phyloP scores from a whole-genome alignment of 2,329 filamentous ascomycete species.

The Trichoderma citrinoviride region DNA sequence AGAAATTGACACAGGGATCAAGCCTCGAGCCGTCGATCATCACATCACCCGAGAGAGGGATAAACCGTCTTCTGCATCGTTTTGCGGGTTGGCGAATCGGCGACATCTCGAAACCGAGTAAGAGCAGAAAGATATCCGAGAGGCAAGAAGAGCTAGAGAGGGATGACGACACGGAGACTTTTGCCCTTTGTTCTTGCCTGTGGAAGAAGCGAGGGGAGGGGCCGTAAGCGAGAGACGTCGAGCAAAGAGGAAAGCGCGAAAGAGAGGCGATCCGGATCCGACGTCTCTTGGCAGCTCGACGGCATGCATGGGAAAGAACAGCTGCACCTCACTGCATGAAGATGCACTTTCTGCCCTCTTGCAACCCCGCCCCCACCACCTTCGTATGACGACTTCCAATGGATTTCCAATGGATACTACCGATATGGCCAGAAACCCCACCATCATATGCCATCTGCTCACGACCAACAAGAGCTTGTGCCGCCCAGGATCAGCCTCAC shows the following conservation, averaged over 20 bases:
- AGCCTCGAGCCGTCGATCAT: neutral
- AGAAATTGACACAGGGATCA: conserved; percentile 11
- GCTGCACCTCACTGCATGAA: conserved; percentile 6
- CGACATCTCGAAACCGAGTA: neutral
- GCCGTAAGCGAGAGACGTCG: neutral
- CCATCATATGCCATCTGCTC: conserved; percentile 20
- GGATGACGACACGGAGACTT: neutral
- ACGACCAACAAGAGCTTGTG: conserved; percentile 15
- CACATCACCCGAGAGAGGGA: neutral
- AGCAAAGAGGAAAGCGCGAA: neutral
- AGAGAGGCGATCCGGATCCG: neutral
- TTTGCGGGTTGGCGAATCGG: neutral
- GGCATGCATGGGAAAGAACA: neutral
- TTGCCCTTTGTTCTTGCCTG: neutral
- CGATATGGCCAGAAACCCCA: conserved; percentile 21
- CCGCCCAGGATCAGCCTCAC: neutral
- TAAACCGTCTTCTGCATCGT: neutral
- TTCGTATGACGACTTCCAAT: conserved; percentile 16
- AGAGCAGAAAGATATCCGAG: neutral
- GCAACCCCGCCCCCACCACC: conserved; percentile 20
- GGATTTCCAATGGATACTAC: conserved; percentile 20
- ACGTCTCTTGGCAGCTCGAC: neutral
- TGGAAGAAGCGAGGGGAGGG: neutral
- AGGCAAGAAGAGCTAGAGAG: neutral
- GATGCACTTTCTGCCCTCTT: conserved; percentile 4